Conservation (phyloP, 306 rosid species). For the Corylus heterophylla region DNA sequence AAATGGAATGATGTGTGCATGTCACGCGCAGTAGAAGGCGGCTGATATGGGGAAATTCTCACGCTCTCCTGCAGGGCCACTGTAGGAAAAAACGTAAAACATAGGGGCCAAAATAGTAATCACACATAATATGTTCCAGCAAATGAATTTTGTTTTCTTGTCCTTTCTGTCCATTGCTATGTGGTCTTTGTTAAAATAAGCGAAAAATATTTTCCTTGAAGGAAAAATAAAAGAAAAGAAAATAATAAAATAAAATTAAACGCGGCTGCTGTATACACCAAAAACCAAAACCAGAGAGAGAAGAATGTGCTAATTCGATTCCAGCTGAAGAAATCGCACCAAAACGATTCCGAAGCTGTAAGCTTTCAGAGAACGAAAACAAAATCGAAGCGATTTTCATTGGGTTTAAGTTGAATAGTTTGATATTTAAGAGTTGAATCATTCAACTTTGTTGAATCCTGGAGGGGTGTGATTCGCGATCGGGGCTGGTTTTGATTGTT, state of each 20-base stretch:
- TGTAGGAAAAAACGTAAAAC: background rate
- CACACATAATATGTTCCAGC: background rate
- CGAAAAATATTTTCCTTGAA: conserved; percentile 22
- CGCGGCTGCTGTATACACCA: conserved; percentile 75
- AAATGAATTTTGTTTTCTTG: conserved; percentile 16
- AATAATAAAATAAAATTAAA: conserved; percentile 26
- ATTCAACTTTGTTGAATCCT: conserved; percentile 34
- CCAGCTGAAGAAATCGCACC: conserved; percentile 38
- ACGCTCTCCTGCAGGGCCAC: background rate
- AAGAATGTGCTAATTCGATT: conserved; percentile 43
- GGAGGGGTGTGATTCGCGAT: conserved; percentile 40
- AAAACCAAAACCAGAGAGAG: conserved; percentile 45
- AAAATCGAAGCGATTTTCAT: background rate
- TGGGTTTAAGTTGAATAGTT: conserved; percentile 3
- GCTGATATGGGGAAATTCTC: background rate
- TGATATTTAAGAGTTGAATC: background rate
- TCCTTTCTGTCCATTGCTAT: conserved; percentile 3
- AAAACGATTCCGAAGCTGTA: conserved; percentile 29
- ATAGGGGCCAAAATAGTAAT: conserved; percentile 21
- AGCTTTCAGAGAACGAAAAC: conserved; percentile 10
- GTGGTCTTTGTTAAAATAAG: background rate
- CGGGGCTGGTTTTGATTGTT: conserved; percentile 44
- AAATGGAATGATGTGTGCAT: too few species aligned
- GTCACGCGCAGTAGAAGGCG: conserved; percentile 6
- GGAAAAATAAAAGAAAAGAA: conserved; percentile 2